A percentile compares a stretch with the other conserved stretches of the same genome.
These are phyloP conservation scores for Comarum palustre DNA, from an alignment of 306 rosid genomes.

Conservation along the genomic window DNA sequence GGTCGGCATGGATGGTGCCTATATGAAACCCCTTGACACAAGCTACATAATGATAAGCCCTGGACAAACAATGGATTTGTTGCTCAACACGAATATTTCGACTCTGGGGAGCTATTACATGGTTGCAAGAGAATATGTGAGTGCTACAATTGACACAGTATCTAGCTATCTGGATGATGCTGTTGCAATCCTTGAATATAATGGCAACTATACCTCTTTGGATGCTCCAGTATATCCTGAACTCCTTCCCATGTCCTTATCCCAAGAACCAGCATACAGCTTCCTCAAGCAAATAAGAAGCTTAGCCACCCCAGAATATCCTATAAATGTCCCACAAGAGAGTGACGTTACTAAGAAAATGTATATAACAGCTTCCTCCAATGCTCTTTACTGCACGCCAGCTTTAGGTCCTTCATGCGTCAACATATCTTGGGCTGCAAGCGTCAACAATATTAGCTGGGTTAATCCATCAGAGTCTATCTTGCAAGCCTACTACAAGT, in stretches of 20 bases:
- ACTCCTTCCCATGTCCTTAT: constrained; percentile 5
- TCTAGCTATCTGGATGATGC: constrained; percentile 18
- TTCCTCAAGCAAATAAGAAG: constrained; percentile 18
- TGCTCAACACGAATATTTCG: constrained; percentile 16
- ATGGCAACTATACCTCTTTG: not conserved
- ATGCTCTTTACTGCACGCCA: not conserved
- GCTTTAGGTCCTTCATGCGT: not conserved
- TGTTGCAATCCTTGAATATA: constrained; percentile 25
- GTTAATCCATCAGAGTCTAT: not conserved
- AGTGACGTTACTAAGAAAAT: not conserved
- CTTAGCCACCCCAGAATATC: constrained; percentile 1
- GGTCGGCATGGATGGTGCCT: constrained; percentile 24
- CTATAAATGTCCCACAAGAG: not conserved
- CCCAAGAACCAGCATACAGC: not conserved
- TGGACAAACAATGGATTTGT: constrained; percentile 31
- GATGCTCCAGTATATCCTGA: not conserved
- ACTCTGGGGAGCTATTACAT: constrained; percentile 19
- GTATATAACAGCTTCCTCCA: not conserved
- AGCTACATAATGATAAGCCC: constrained; percentile 18
- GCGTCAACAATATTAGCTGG: not conserved
- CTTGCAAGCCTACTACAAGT: constrained; percentile 15
- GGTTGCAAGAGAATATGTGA: constrained; percentile 17
- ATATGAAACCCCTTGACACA: constrained; percentile 11
- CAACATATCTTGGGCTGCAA: not conserved
- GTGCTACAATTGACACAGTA: not conserved